phyloP scores from a whole-genome alignment of 2,329 filamentous ascomycete genomes.

The Botrytis medusae region DNA sequence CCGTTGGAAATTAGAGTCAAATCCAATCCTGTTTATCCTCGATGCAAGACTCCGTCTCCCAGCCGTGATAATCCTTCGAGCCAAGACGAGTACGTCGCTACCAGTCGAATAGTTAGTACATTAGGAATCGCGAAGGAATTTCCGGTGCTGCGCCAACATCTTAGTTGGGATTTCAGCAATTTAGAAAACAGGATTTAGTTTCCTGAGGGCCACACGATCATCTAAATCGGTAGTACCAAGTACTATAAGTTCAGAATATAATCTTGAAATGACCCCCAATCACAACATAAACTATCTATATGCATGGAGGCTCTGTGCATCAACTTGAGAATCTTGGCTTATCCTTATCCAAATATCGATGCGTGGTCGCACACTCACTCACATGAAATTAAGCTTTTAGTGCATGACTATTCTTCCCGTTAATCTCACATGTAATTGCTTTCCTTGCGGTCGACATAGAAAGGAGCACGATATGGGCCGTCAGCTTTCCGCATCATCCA shows the following conservation, averaged over 20 bases:
- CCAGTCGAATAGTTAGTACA: neutral
- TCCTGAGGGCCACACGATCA: neutral
- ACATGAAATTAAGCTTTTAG: constrained; percentile 5
- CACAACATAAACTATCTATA: neutral
- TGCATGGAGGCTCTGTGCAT: constrained; percentile 18
- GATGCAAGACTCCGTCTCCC: neutral
- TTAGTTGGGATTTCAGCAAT: constrained; percentile 8
- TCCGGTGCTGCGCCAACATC: constrained; percentile 4
- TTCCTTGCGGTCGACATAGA: constrained; percentile 5
- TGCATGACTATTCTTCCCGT: constrained; percentile 8
- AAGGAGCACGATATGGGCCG: constrained; percentile 1
- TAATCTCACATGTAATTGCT: neutral
- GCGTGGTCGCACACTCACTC: constrained; percentile 2
- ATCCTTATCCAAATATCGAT: constrained; percentile 6
- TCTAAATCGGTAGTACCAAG: constrained; percentile 1
- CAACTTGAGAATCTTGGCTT: neutral
- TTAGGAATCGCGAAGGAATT: constrained; percentile 12
- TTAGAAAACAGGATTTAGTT: neutral
- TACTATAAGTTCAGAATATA: neutral
- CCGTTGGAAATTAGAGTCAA: neutral
- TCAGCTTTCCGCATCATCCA: constrained; percentile 2
- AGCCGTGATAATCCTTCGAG: constrained; percentile 5
- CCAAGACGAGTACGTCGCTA: neutral
- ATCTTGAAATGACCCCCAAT: neutral
- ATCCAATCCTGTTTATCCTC: neutral